Percentiles rank a stretch among this genome's conserved stretches.
Conservation (phyloP, 495 filamentous ascomycete species). For the Xylaria grammica region DNA sequence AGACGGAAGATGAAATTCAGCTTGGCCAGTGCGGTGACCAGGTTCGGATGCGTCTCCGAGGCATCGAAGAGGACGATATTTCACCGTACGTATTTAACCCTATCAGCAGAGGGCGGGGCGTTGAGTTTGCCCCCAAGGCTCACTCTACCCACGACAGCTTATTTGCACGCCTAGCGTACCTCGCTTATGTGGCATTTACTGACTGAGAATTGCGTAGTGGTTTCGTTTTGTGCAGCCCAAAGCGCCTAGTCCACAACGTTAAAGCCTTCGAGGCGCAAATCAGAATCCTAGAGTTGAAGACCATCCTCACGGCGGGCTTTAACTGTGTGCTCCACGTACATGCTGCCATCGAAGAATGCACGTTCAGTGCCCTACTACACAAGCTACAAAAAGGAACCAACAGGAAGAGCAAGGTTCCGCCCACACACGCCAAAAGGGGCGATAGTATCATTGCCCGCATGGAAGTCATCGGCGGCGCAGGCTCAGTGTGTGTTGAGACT, state of each 20-base stretch:
- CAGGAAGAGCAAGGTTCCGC: conserved; percentile 88
- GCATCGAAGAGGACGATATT: conserved; percentile 97
- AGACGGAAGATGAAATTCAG: conserved; percentile 90
- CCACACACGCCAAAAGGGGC: conserved; percentile 89
- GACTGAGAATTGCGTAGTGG: conserved; percentile 49
- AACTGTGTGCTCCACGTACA: conserved; percentile 91
- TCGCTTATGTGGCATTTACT: conserved; percentile 4
- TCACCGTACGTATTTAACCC: conserved; percentile 56
- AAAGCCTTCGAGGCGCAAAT: conserved; percentile 94
- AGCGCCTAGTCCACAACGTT: conserved; percentile 90
- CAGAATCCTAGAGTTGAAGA: conserved; percentile 91
- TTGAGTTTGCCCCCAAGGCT: neutral
- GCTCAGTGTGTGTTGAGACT: conserved; percentile 86
- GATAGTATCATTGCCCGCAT: conserved; percentile 92
- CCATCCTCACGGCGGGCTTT: conserved; percentile 80
- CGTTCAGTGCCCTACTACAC: conserved; percentile 83
- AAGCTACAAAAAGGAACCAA: conserved; percentile 97
- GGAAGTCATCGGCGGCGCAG: conserved; percentile 82
- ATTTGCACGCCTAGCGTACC: neutral
- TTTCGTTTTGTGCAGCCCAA: conserved; percentile 92
- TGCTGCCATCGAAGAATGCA: conserved; percentile 96
- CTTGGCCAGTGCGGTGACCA: conserved; percentile 90
- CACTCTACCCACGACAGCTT: neutral
- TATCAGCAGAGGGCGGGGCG: neutral
- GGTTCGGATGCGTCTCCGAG: conserved; percentile 87